A percentile compares a stretch with the other conserved stretches of the same genome.
Conservation (phyloP, 2,329 filamentous ascomycete species). For the Cordyceps militaris region DNA sequence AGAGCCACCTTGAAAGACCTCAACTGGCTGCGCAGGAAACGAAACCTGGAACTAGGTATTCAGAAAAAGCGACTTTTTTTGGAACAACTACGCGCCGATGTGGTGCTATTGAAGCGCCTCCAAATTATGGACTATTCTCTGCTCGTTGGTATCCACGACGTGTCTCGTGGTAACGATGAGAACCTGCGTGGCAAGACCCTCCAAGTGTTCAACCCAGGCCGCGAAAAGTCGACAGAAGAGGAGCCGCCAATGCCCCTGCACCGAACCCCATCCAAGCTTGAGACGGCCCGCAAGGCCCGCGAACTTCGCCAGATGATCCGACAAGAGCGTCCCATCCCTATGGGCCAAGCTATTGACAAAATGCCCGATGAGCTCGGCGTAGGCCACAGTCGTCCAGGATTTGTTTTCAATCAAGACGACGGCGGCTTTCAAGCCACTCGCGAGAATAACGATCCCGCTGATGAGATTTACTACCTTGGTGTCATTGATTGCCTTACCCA, state of each 20-base stretch:
- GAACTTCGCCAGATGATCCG: slow-evolving; percentile 90
- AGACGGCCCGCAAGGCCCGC: slow-evolving; percentile 82
- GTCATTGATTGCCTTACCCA: slow-evolving; percentile 98
- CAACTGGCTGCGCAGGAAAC: slow-evolving; percentile 85
- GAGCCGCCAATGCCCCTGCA: slow-evolving; percentile 62
- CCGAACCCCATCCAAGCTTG: slow-evolving; percentile 87
- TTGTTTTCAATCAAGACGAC: slow-evolving; percentile 89
- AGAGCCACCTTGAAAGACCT: slow-evolving; percentile 91
- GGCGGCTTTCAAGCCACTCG: slow-evolving; percentile 90
- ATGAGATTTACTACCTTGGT: slow-evolving; percentile 95
- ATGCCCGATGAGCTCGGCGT: slow-evolving; percentile 88
- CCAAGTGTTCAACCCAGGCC: slow-evolving; percentile 87
- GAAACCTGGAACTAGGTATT: slow-evolving; percentile 81
- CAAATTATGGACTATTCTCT: slow-evolving; percentile 99
- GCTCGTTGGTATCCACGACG: slow-evolving; percentile 87
- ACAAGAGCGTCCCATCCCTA: slow-evolving; percentile 85
- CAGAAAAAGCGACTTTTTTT: slow-evolving; percentile 84
- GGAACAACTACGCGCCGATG: slow-evolving; percentile 81
- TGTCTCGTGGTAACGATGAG: slow-evolving; percentile 87
- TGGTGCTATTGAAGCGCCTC: slow-evolving; percentile 74
- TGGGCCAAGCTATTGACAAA: slow-evolving; percentile 71
- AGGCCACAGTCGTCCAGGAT: slow-evolving; percentile 59
- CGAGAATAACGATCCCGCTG: slow-evolving; percentile 74
- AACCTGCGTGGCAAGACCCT: slow-evolving; percentile 85
- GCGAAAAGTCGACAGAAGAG: slow-evolving; percentile 50